Evolutionary conservation across 208 protist genomes (phyloP).

Genomic region (Naegleria gruberi): DNA sequence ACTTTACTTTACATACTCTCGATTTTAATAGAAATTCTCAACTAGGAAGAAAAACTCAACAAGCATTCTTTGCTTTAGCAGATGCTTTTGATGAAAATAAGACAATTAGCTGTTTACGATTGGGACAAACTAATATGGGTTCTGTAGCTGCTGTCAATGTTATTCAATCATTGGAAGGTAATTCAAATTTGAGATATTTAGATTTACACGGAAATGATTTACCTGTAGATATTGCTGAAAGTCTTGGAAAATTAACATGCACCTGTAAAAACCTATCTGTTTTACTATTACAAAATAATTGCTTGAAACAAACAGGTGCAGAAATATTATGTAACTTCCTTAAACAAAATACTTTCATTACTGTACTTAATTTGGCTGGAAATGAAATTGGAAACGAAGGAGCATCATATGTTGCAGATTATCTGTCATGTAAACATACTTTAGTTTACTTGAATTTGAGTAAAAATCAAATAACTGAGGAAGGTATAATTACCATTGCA

Average conservation of each 20-base stretch:
- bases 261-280: background rate
- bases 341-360: background rate
- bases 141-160: background rate
- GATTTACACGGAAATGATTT: background rate
- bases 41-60: background rate
- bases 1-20: background rate
- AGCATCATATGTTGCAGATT: background rate
- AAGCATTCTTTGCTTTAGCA: conserved; percentile 19
- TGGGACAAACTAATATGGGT: background rate
- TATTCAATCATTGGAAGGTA: background rate
- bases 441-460: background rate
- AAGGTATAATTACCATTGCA: background rate
- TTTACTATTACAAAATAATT: background rate
- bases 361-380: background rate
- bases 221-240: background rate
- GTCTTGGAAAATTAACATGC: background rate
- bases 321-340: background rate
- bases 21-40: background rate
- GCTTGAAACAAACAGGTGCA: background rate
- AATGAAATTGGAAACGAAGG: background rate
- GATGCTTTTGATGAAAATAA: conserved; percentile 9
- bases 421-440: background rate
- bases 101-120: conserved; percentile 4
- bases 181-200: background rate
- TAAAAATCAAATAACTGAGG: background rate